phyloP scores from a whole-genome alignment of 805 yeast genomes.

The Ogataea populi-albae region DNA sequence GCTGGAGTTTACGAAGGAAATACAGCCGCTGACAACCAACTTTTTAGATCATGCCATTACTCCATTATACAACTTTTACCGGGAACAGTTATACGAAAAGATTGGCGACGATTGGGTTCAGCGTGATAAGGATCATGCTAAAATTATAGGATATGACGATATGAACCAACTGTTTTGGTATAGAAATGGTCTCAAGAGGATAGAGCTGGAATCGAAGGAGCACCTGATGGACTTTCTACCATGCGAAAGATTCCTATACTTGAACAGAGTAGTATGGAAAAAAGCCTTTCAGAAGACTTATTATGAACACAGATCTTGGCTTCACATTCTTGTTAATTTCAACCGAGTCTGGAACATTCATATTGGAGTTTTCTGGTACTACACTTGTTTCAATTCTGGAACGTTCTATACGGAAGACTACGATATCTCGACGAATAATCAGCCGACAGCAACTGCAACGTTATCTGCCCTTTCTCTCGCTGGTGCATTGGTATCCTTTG shows the following conservation, averaged over 20 bases:
- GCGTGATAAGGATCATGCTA: conserved; percentile 61
- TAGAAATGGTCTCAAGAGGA: conserved; percentile 59
- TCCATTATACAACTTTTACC: conserved; percentile 64
- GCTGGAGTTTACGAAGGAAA: conserved; percentile 36
- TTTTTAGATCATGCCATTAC: conserved; percentile 69
- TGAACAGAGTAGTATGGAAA: conserved; percentile 62
- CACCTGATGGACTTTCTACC: conserved; percentile 53
- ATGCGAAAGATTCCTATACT: conserved; percentile 50
- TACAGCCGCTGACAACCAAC: conserved; percentile 32
- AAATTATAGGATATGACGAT: conserved; percentile 83
- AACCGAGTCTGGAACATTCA: conserved; percentile 81
- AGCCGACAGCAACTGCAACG: conserved; percentile 56
- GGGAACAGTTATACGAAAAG: conserved; percentile 50
- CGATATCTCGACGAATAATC: conserved; percentile 49
- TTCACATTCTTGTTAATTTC: conserved; percentile 69
- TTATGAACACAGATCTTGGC: conserved; percentile 72
- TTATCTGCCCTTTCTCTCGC: conserved; percentile 63
- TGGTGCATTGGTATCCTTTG: conserved; percentile 58
- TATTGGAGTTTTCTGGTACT: conserved; percentile 72
- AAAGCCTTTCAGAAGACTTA: conserved; percentile 72
- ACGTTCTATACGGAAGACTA: conserved; percentile 62
- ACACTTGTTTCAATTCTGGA: conserved; percentile 65
- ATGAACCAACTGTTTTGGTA: conserved; percentile 89
- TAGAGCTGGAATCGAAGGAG: conserved; percentile 43
- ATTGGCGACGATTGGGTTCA: conserved; percentile 43